These are phyloP conservation scores for Tinospora cordifolia DNA, from an alignment of 164 flowering plant genomes.

Conservation along the genomic window DNA sequence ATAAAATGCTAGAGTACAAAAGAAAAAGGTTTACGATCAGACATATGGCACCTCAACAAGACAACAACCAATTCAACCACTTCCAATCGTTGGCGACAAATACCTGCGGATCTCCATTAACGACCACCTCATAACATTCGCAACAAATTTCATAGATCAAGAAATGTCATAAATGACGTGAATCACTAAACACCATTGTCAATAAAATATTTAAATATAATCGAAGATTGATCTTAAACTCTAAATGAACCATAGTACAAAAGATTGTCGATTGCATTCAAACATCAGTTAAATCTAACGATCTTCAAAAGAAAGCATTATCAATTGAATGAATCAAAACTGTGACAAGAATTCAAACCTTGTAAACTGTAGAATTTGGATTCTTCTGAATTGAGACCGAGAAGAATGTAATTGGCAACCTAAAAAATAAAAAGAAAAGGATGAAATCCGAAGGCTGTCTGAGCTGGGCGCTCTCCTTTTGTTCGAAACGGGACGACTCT, in stretches of 20 bases:
- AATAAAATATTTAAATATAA: not conserved
- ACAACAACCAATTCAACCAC: no score
- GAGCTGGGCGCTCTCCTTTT: constrained; percentile 16
- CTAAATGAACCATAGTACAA: not conserved
- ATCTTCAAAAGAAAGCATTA: not conserved
- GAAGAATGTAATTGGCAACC: no score
- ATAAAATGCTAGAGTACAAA: not conserved
- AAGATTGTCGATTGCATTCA: not conserved
- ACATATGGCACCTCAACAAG: no score
- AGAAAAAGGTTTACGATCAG: no score
- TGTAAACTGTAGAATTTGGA: constrained; percentile 13
- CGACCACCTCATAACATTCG: no score
- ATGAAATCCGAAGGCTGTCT: constrained; percentile 14
- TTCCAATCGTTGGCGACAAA: no score
- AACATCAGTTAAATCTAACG: not conserved
- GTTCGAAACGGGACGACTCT: constrained; percentile 12
- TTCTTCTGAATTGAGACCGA: not conserved
- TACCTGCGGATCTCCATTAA: no score
- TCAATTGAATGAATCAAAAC: not conserved
- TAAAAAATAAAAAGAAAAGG: no score
- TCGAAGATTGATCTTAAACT: not conserved
- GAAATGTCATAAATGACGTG: not conserved
- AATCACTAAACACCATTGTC: not conserved
- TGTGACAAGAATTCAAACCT: constrained; percentile 2
- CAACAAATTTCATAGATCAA: not conserved